Base-by-base conservation (phyloP, 768 basidiomycete species). In the Trametes elegans region DNA sequence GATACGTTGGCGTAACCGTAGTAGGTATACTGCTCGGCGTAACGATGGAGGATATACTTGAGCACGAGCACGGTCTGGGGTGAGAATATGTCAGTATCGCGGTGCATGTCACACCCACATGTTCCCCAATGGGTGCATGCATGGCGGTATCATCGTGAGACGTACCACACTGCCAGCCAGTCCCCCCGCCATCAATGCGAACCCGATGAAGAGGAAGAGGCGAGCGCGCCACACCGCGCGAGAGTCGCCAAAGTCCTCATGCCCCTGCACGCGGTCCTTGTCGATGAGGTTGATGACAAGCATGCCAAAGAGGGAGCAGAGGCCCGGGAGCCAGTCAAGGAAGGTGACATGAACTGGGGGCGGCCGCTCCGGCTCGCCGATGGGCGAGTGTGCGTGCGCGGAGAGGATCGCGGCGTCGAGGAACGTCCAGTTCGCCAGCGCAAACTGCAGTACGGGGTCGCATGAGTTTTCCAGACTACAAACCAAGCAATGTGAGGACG, bases 121-220 rank as follows among this genome's bases (percentile, higher is more conserved):
- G 3, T 26, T 21, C 7, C 6, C 7, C 8, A 43, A 31, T 19
- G 9, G 28, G 26, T 4, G 10, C 3, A 23, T 23, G 7, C 23
- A 28, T 3, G 8, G 14, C 5, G 9, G n/a, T 7, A 3, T 8
- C 51, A 9, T 11, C 11, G 19, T 36, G 8, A 3, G 26, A 83
- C 94, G 64, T 66, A 98, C 95, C 68, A 97, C 83, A 66, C 93
- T 95, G 45, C 96, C 97, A n/a, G 96, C 97, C 40, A 98, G 68
- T 0, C 97, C 97, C 7, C 97, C 96, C 2, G 97, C 97, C 93
- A 99, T 94, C 41, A 98, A 70, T 0, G 96, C 94, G 65, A 99
- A 97, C 1, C 96, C 96, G 55, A 98, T 80, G 71, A 99, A 99
- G 58, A 98, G 70, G 66, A 96, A 84, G 60, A 97, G 72, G 27